These are phyloP conservation scores for Thermomyces lanuginosus DNA, from an alignment of 2,329 filamentous ascomycete species.

Conservation along the genomic window DNA sequence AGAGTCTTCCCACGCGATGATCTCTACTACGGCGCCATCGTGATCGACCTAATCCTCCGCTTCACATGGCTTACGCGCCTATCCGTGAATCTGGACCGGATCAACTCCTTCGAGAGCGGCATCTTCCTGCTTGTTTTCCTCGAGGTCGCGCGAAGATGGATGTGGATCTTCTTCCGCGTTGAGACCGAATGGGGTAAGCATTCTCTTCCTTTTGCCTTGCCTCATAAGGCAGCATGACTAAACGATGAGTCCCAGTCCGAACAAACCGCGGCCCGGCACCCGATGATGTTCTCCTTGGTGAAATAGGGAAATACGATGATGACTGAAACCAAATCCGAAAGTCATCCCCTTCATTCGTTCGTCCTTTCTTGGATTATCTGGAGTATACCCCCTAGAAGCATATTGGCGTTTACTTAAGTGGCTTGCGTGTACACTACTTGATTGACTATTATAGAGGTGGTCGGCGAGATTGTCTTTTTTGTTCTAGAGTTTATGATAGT, in stretches of 20 bases:
- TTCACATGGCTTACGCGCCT: conserved; percentile 89
- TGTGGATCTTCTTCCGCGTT: conserved; percentile 93
- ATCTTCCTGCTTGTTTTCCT: conserved; percentile 77
- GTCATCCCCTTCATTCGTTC: no score
- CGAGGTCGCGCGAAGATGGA: conserved; percentile 76
- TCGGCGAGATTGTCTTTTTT: no score
- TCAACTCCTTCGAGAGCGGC: conserved; percentile 72
- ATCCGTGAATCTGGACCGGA: conserved; percentile 62
- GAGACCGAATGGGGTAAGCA: conserved; percentile 77
- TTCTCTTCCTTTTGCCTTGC: conserved; percentile 1
- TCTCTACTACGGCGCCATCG: conserved; percentile 70
- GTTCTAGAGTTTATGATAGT: no score
- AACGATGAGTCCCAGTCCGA: conserved; percentile 24
- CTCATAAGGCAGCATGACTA: conserved; percentile 1
- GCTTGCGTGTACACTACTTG: no score
- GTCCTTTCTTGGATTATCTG: no score
- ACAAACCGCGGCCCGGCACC: conserved; percentile 39
- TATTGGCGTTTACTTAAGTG: no score
- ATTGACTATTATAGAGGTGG: no score
- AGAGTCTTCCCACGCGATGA: conserved; percentile 55
- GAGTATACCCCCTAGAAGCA: no score
- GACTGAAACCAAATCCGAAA: no score
- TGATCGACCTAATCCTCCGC: conserved; percentile 61
- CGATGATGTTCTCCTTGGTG: conserved; percentile 60
- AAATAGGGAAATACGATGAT: conserved; percentile 50